Base-by-base conservation (phyloP, 1,139 yeast species). In the Groenewaldozyma auringiensis region DNA sequence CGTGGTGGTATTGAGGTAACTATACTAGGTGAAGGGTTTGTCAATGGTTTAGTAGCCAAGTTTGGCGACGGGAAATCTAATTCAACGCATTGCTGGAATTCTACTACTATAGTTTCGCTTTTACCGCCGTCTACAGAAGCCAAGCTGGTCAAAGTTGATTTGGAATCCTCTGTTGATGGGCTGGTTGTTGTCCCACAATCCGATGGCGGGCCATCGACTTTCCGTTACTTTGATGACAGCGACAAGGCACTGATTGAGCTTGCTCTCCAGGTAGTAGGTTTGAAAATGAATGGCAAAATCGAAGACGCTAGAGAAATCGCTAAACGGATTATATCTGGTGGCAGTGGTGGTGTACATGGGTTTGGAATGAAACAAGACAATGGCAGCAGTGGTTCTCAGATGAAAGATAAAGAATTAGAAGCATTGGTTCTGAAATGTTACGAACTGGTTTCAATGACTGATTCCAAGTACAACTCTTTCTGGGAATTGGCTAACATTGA, bases 1-100 rank as follows among this genome's bases (percentile, higher is more conserved):
- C 75, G 94, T 57, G 96, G 97, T 53, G 96, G 96, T 40, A 83
- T 87, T 44, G 97, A 88, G 61, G 85, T 88, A 11, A 89, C 96
- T 0, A 67, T 88, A 40, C 69, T 88, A 39, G 97, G 97, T 2
- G 74, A 79, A 46, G 85, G 86, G 53, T 88, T 88, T 69, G 78
- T 80, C 47, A 83, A 84, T 22, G 95, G 94, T 1, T 71, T 87
- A 53, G 70, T 73, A 35, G 94, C 87, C 27, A 83, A 82, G 61
- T 89, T 88, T 65, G 96, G 96, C 40, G 78, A 84, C 4, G 81
- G 80, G 59, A 72, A 75, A 51, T 94, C 96, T 0, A 67, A 85
- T 34, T 86, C 94, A 2, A 85, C 95, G 1, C 94, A 85, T 58
- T 86, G 95, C 62, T 88, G 96, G 96, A 85, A 92, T 42, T 88